A percentile compares a stretch with the other conserved stretches of the same genome.
phyloP scores from a whole-genome alignment of 768 basidiomycete genomes.

The Leccinum arenicola region DNA sequence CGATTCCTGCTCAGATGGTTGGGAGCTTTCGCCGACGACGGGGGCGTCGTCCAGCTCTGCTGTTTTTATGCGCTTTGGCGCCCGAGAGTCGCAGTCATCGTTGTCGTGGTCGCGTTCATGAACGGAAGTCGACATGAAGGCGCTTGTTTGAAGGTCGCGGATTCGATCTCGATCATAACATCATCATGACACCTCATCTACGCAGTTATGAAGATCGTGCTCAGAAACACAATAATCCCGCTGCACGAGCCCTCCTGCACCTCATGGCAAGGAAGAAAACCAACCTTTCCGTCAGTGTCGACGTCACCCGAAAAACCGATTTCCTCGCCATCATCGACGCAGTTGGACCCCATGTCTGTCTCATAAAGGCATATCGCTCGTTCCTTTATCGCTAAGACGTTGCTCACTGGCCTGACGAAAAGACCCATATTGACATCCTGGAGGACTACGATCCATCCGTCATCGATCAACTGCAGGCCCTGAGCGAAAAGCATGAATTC shows the following conservation, averaged over 20 bases:
- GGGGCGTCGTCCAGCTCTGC: conserved; percentile 19
- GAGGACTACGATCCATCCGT: conserved; percentile 82
- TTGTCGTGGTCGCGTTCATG: conserved; percentile 53
- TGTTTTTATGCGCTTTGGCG: conserved; percentile 39
- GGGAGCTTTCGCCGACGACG: conserved; percentile 2
- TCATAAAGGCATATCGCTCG: conserved; percentile 74
- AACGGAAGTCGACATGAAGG: conserved; percentile 31
- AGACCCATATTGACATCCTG: conserved; percentile 97
- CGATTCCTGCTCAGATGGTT: not conserved
- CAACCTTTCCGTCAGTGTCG: conserved; percentile 94
- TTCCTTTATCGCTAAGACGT: conserved; percentile 5
- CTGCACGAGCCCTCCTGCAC: conserved; percentile 74
- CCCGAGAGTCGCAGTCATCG: conserved; percentile 37
- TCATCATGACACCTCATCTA: conserved; percentile 33
- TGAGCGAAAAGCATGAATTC: conserved; percentile 85
- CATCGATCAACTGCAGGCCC: conserved; percentile 62
- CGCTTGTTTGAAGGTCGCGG: not conserved
- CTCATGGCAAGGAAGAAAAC: conserved; percentile 84
- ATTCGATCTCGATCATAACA: not conserved
- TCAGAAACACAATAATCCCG: conserved; percentile 59
- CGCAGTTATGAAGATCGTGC: conserved; percentile 65
- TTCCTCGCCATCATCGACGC: conserved; percentile 84
- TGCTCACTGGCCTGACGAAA: conserved; percentile 30
- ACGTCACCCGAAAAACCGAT: conserved; percentile 77
- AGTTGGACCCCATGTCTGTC: conserved; percentile 87